Evolutionary conservation across 768 basidiomycete genomes (phyloP).

Genomic region (Omphalotus guepiniiformis): DNA sequence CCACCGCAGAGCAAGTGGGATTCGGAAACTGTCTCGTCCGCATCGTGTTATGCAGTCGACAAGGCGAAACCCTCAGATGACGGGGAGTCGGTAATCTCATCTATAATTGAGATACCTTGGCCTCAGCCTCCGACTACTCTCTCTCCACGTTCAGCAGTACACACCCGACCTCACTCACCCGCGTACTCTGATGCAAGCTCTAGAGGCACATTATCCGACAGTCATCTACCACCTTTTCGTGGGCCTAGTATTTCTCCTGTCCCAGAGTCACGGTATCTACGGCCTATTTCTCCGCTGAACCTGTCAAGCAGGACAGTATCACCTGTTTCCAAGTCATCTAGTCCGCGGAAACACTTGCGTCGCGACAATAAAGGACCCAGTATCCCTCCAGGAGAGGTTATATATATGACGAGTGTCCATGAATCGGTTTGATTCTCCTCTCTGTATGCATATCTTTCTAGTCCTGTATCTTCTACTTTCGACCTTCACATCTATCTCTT

Average conservation of each 20-base stretch:
- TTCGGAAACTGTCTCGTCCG: constrained; percentile 2
- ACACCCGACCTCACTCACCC: constrained; percentile 20
- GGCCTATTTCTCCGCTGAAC: constrained; percentile 9
- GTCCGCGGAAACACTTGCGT: constrained; percentile 23
- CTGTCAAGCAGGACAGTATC: background rate
- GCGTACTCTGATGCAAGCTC: constrained; percentile 15
- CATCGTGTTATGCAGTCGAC: no score
- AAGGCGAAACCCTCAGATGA: no score
- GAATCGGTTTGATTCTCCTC: constrained; percentile 27
- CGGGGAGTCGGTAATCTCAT: constrained; percentile 30
- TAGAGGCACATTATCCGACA: no score
- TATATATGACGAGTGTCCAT: constrained; percentile 42
- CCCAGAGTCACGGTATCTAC: constrained; percentile 4
- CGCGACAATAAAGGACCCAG: constrained; percentile 17
- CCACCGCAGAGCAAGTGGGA: background rate
- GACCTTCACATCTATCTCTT: background rate
- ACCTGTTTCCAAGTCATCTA: constrained; percentile 2
- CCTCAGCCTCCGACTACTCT: constrained; percentile 28
- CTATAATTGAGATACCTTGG: constrained; percentile 37
- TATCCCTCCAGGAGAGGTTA: constrained; percentile 24
- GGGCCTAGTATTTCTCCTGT: constrained; percentile 25
- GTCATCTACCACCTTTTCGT: constrained; percentile 4
- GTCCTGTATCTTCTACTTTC: background rate
- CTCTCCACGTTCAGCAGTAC: background rate
- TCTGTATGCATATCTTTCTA: background rate